A percentile compares a stretch with the other conserved stretches of the same genome.
Evolutionary conservation across 768 basidiomycete species (phyloP).

Genomic region (Podaxis sp.): DNA sequence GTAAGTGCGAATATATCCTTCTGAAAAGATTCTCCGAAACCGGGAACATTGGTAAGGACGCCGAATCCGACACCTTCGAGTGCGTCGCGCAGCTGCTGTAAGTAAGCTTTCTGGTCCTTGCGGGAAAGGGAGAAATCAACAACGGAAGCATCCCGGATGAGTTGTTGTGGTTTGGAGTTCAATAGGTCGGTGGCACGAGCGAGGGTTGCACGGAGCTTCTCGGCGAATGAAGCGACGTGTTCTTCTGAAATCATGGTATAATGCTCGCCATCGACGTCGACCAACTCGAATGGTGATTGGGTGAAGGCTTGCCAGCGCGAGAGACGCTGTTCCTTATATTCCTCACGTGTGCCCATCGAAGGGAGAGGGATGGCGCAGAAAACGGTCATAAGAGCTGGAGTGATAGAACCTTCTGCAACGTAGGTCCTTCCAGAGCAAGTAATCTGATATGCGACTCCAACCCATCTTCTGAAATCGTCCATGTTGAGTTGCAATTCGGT

Average conservation of each 20-base stretch:
- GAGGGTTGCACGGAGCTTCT: constrained; percentile 5
- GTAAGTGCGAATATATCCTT: not conserved
- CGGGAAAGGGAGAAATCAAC: not conserved
- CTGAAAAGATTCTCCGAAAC: constrained; percentile 3
- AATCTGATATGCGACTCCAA: constrained; percentile 2
- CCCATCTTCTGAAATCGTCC: constrained; percentile 10
- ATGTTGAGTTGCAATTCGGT: constrained; percentile 8
- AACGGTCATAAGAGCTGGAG: constrained; percentile 4
- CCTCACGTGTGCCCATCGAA: constrained; percentile 3
- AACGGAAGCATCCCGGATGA: not conserved
- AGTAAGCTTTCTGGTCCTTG: not conserved
- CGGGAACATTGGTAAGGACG: not conserved
- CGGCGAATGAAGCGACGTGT: constrained; percentile 5
- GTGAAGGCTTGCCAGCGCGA: not conserved
- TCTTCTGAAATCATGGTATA: constrained; percentile 10
- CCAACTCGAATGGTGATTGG: constrained; percentile 6
- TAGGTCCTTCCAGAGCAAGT: constrained; percentile 7
- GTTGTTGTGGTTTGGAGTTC: not conserved
- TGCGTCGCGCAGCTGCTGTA: not conserved
- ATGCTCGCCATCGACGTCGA: constrained; percentile 10
- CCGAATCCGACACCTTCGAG: not conserved
- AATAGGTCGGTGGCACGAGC: constrained; percentile 4
- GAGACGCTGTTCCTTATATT: constrained; percentile 7
- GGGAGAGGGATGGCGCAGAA: constrained; percentile 11
- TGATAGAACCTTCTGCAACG: constrained; percentile 1